A percentile compares a stretch with the other conserved stretches of the same genome.
Evolutionary conservation across 2,329 filamentous ascomycete genomes (phyloP).

Genomic region (Metarhizium robertsii): DNA sequence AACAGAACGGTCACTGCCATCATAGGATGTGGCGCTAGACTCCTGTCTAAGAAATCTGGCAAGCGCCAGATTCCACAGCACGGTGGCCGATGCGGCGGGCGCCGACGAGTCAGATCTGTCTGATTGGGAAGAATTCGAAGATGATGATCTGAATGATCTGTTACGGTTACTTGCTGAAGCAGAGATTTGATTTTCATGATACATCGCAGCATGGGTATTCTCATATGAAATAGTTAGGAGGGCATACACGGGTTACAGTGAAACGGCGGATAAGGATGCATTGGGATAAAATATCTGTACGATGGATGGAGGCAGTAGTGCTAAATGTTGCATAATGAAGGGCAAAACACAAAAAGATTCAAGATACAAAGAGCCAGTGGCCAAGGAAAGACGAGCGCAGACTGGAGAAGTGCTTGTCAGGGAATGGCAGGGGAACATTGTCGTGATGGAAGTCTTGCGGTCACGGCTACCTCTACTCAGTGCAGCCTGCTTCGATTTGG

Average conservation of each 20-base stretch:
- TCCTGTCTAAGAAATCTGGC: slow-evolving; percentile 3
- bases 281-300: slow-evolving; percentile 3
- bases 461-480: slow-evolving; percentile 7
- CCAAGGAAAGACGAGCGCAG: neutral
- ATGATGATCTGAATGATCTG: slow-evolving; percentile 18
- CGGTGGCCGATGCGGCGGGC: slow-evolving; percentile 1
- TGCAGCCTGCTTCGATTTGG: slow-evolving; percentile 3
- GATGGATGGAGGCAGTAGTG: neutral
- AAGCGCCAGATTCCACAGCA: slow-evolving; percentile 8
- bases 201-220: neutral
- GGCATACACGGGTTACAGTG: neutral
- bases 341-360: neutral
- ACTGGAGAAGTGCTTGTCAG: neutral
- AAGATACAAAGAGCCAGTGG: neutral
- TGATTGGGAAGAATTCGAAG: slow-evolving; percentile 19
- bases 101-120: slow-evolving; percentile 6
- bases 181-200: slow-evolving; percentile 8
- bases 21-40: slow-evolving; percentile 5
- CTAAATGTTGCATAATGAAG: neutral
- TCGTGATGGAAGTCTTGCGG: slow-evolving; percentile 2
- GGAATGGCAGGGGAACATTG: neutral
- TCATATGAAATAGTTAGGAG: neutral
- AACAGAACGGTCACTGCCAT: neutral
- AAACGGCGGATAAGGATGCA: slow-evolving; percentile 1
- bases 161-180: slow-evolving; percentile 14